Base-by-base conservation (phyloP, 73 alveolate species). In the Blepharisma stoltei region DNA sequence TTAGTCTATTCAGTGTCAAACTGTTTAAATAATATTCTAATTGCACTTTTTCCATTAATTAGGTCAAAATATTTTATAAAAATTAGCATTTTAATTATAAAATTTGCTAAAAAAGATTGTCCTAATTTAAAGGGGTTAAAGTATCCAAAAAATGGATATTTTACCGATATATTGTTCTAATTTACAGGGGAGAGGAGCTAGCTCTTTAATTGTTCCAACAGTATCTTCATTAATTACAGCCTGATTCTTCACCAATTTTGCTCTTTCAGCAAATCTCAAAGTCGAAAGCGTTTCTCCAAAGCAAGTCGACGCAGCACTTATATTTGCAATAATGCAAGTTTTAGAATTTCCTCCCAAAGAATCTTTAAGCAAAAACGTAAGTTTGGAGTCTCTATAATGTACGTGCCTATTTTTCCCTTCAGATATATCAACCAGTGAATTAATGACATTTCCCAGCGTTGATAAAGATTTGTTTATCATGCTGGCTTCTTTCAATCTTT, bases 401-500 rank as follows among this genome's bases (percentile, higher is more conserved):
- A 92, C 88, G 73, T 86, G 92, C 37, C 94, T 54, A 25, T 80
- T 43, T 80, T 90, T 92, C 11, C 98, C 98, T 48, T 90, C 87
- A 45, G 88, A 50, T n/a, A 81, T 80, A 7, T 92, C 96, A 14
- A 90, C 96, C 4, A 92, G 73, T 1, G 98, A 84, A 67, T 90
- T 87, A 25, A 95, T 95, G 20, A 97, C 99, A 54, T 93, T 92
- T 27, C 99, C 98, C 54, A 97, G 81, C 0, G 98, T 94, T 48
- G 97, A 82, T 32, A 97, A 86, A 77, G 96, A 81, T 86, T 95
- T 93, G 78, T 97, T 97, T 52, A 97, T 97, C 83, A 89, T 83
- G 27, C 98, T 97, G 4, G 99, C 99, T 89, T 97, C 99, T 81
- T 94, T 91, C 18, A 94, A 82, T 83, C 99, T 85, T 55, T 96